These are phyloP conservation scores for Nakaseomyces uthaithaninus DNA, from an alignment of 1,139 yeast species.

Conservation along the genomic window DNA sequence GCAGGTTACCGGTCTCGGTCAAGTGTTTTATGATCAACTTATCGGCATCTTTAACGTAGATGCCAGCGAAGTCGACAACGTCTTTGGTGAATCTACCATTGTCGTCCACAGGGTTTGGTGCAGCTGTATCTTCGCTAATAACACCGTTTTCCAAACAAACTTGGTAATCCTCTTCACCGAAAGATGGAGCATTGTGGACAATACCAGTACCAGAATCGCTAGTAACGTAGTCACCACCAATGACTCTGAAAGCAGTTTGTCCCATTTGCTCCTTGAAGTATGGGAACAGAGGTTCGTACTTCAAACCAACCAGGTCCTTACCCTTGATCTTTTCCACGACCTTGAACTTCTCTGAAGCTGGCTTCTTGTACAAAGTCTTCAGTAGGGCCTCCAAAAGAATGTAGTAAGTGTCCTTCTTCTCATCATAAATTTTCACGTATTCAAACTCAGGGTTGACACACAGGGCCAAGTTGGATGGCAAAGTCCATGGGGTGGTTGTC, in stretches of 20 bases:
- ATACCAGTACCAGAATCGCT: conserved; percentile 98
- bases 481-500: conserved; percentile 99
- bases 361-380: conserved; percentile 84
- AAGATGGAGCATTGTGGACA: conserved; percentile 97
- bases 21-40: conserved; percentile 76
- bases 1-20: conserved; percentile 67
- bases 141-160: conserved; percentile 72
- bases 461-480: conserved; percentile 86
- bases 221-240: conserved; percentile 76
- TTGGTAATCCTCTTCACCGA: conserved; percentile 96
- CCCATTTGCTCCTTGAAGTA: conserved; percentile 70
- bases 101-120: conserved; percentile 95
- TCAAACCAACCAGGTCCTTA: conserved; percentile 64
- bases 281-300: conserved; percentile 75
- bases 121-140: conserved; percentile 55
- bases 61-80: conserved; percentile 69
- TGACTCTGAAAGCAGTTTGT: conserved; percentile 73
- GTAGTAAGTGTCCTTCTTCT: conserved; percentile 69
- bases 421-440: conserved; percentile 86
- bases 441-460: conserved; percentile 89
- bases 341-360: conserved; percentile 80
- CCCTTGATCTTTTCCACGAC: conserved; percentile 76
- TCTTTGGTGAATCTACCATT: conserved; percentile 71
- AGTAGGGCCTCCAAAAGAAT: conserved; percentile 76
- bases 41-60: conserved; percentile 94